Evolutionary conservation across 805 yeast genomes (phyloP).

Genomic region (Yarrowia sp.): DNA sequence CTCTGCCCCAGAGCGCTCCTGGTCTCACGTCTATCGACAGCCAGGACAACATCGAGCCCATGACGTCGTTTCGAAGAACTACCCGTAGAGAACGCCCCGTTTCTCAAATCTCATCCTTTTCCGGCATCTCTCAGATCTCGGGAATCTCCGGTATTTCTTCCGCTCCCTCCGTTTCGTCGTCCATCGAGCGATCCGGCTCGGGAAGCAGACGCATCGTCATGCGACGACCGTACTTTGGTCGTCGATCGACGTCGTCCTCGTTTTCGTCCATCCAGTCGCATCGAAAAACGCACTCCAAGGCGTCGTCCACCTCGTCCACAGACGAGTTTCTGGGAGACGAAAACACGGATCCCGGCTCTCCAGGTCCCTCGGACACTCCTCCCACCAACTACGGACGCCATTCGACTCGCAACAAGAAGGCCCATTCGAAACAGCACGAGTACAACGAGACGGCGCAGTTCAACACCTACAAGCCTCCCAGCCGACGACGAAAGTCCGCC

Average conservation of each 20-base stretch:
- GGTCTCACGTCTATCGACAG: neutral
- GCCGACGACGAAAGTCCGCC: conserved; percentile 7
- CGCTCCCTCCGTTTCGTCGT: conserved; percentile 32
- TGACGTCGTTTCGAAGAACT: neutral
- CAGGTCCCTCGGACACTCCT: neutral
- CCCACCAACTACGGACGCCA: neutral
- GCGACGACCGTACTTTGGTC: conserved; percentile 29
- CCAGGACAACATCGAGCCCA: conserved; percentile 13
- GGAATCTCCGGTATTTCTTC: conserved; percentile 40
- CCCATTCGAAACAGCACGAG: conserved; percentile 37
- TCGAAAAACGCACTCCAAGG: conserved; percentile 31
- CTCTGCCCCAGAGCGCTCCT: neutral
- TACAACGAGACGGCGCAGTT: conserved; percentile 33
- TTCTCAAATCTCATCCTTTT: conserved; percentile 50
- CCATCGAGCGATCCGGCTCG: conserved; percentile 27
- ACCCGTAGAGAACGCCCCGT: conserved; percentile 44
- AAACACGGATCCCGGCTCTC: neutral
- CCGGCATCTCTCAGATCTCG: conserved; percentile 53
- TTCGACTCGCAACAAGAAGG: neutral
- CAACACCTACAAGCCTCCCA: conserved; percentile 29
- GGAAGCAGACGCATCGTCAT: conserved; percentile 5
- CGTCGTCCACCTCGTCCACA: conserved; percentile 32
- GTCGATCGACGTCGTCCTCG: conserved; percentile 36
- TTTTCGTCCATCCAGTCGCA: conserved; percentile 33
- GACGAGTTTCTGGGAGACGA: conserved; percentile 16